These are phyloP conservation scores for Pestalotiopsis sp. DNA, from an alignment of 2,329 filamentous ascomycete genomes.

Conservation along the genomic window DNA sequence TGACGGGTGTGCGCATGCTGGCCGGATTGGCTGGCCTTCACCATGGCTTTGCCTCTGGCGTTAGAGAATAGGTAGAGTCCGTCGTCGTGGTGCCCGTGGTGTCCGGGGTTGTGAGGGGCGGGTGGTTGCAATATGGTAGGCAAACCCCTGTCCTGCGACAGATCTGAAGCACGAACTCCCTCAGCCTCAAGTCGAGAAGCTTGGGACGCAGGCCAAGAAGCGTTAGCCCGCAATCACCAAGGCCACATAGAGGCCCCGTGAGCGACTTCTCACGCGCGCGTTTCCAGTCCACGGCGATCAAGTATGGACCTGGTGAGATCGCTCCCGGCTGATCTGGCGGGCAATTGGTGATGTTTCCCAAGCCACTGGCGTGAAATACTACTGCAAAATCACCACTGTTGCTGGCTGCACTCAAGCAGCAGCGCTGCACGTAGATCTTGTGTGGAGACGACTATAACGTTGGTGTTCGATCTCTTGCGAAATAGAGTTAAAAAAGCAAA, in stretches of 20 bases:
- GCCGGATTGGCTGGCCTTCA: constrained; percentile 20
- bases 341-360: background rate
- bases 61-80: constrained; percentile 11
- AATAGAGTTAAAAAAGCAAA: no score
- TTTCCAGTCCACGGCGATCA: background rate
- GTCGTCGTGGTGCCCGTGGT: constrained; percentile 1
- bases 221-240: background rate
- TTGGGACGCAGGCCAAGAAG: background rate
- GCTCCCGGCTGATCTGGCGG: background rate
- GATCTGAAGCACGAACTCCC: constrained; percentile 17
- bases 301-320: background rate
- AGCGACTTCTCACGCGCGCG: background rate
- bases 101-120: constrained; percentile 9
- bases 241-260: background rate
- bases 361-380: background rate
- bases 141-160: constrained; percentile 19
- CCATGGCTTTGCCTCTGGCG: constrained; percentile 4
- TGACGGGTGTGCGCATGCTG: constrained; percentile 17
- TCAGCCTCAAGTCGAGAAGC: constrained; percentile 13
- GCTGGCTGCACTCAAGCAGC: no score
- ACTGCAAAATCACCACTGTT: no score
- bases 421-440: no score
- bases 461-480: no score
- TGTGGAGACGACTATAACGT: no score
- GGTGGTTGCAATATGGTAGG: constrained; percentile 7